Evolutionary conservation across 192 early-diverging fungal species (phyloP), one percentile per base, ranked within the genome.

Genomic region (Mortierella antarctica): DNA sequence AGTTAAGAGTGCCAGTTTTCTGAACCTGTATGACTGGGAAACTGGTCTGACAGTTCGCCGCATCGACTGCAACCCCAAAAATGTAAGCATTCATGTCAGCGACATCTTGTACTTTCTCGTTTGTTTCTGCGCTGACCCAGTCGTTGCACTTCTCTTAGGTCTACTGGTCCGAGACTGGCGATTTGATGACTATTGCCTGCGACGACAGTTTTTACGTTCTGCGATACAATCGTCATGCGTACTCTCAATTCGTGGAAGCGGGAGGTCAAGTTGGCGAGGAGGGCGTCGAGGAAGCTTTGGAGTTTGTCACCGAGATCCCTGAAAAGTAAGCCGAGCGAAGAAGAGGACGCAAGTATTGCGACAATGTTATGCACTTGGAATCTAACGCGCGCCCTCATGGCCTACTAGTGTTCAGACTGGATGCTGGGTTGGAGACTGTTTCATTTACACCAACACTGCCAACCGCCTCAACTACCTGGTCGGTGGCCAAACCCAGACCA

Each of bases 21-120:
- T 99, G 57, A 96, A 95, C 81, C 92, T 99, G 51, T 97, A 98
- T 71, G 98, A 99, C 87, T 99, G 98, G 98, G 97, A 99, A 65
- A 94, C 92, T 18, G 96, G 96, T 45, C 84, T 88, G 4, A 83
- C 93, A 53, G 95, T 98, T 42, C 95, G 98, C 31, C 92, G 97
- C 56, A 96, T 99, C 64, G 98, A 99, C 65, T 95, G 96, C 11
- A 92, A 94, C 17, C 90, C 95, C 41, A 95, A 92, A 74, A 92
- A 86, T 74, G 92, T 91, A 74, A 71, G 81, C 58, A 17, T 47
- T 50, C 6, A 11, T 45, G 5, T 64, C 18, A 50, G 42, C 23
- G 20, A 9, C 17, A 10, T 70, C 40, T 3, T 31, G 15, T 21
- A 50, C 9, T 70, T 2, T 31, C 20, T 14, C 9, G 1, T 10